Base-by-base conservation (phyloP, 2,329 filamentous ascomycete genomes). In the Calonectria hawksworthii region DNA sequence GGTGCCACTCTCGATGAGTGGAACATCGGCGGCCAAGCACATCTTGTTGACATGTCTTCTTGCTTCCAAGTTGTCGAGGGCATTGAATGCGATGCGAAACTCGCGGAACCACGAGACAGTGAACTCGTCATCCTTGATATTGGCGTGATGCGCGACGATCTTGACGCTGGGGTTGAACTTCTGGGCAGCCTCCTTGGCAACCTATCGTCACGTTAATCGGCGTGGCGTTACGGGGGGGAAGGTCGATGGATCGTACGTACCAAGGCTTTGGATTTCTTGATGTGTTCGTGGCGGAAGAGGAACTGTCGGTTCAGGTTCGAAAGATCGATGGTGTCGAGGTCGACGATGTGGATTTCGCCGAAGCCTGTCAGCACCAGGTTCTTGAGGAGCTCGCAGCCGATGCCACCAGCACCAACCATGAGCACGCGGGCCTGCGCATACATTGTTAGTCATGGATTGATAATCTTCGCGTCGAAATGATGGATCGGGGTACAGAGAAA, bases 241-340 rank as follows among this genome's bases (percentile, higher is more conserved):
- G 56, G 38, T 51, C 32, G 32, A 44, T 36, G 77, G 76, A 32
- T 41, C 51, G 50, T 74, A 86, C 92, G 77, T 89, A 97, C 96
- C 86, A 98, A 86, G 67, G 97, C 96, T 84, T 99, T 99, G 1
- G 96, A 92, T 85, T 98, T 98, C 86, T 98, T 99, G 86, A 99
- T 99, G 83, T 99, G 97, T 84, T 99, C 96, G 81, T 96, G 94
- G 75, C 96, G 92, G 85, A 99, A 99, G 63, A 99, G 92, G 82
- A 99, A 99, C 85, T 99, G 97, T 70, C 97, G 94, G 82, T 99
- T 99, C 66, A 99, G 90, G 83, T 99, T 99, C 87, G 96, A 98
- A 28, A 99, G 90, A 83, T 99, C 97, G 86, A 99, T 99, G 1
- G 97, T 99, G 85, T 99, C 97, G 74, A 99, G 94, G 85, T 99